Evolutionary conservation across 306 rosid species (phyloP).

Genomic region (Gillenia trifoliata): DNA sequence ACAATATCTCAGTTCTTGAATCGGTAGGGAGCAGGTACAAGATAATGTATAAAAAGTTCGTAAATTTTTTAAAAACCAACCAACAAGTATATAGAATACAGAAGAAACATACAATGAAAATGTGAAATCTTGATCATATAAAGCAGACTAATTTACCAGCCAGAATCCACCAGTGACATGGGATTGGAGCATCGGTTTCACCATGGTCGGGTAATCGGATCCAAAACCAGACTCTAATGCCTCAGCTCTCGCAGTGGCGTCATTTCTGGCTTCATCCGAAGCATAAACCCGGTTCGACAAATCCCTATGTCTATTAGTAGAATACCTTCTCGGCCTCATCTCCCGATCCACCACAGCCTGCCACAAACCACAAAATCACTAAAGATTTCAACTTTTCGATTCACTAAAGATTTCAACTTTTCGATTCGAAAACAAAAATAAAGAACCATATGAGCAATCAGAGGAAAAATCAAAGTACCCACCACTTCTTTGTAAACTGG

Average conservation of each 20-base stretch:
- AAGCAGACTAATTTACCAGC: conserved; percentile 50
- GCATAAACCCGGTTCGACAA: conserved; percentile 56
- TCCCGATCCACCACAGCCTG: conserved; percentile 49
- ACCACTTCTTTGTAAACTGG: conserved; percentile 74
- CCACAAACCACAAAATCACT: neutral
- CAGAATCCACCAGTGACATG: conserved; percentile 86
- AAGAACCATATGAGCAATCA: neutral
- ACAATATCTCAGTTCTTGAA: neutral
- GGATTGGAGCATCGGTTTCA: conserved; percentile 77
- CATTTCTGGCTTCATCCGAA: conserved; percentile 48
- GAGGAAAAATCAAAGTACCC: neutral
- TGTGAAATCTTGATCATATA: neutral
- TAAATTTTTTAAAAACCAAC: neutral
- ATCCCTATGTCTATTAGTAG: conserved; percentile 39
- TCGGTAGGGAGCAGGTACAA: neutral
- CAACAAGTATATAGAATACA: neutral
- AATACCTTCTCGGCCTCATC: conserved; percentile 49
- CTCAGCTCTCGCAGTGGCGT: conserved; percentile 58
- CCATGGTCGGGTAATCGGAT: conserved; percentile 39
- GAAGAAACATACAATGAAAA: too few species aligned
- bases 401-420: too few species aligned
- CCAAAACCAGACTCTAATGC: conserved; percentile 35
- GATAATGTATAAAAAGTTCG: neutral
- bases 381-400: conserved; percentile 2
- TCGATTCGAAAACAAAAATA: neutral